Percentiles rank a stretch among this genome's conserved stretches.
Evolutionary conservation across 345 rosid genomes (phyloP).

Genomic region (Brassica napus): DNA sequence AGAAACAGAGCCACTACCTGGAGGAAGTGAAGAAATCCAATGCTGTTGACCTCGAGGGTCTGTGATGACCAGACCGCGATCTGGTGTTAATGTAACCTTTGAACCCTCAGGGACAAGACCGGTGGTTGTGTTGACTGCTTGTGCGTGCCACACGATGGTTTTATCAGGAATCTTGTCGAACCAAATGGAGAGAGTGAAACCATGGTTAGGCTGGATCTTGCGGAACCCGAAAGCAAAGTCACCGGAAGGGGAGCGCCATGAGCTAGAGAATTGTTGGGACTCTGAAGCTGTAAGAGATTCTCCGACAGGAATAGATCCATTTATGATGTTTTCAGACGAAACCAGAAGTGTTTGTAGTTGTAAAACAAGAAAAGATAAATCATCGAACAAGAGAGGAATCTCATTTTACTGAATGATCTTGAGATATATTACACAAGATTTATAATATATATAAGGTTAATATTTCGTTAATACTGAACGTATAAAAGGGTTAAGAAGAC

Average conservation of each 20-base stretch:
- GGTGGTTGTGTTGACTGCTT: neutral
- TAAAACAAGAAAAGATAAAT: too few relatives aligned
- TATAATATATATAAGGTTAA: neutral
- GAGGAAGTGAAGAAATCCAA: neutral
- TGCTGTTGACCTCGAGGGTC: neutral
- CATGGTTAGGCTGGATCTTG: neutral
- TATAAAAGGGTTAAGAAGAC: neutral
- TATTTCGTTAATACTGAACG: neutral
- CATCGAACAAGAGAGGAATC: too few relatives aligned
- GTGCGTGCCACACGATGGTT: constrained; percentile 1
- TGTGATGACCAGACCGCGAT: neutral
- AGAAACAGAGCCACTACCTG: neutral
- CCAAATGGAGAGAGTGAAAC: neutral
- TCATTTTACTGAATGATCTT: neutral
- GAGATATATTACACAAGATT: neutral
- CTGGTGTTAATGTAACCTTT: neutral
- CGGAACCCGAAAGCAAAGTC: neutral
- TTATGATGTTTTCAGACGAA: neutral
- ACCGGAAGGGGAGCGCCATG: neutral
- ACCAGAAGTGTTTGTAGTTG: too few relatives aligned
- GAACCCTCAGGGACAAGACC: neutral
- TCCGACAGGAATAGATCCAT: neutral
- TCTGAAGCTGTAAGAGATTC: neutral
- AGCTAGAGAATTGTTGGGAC: neutral
- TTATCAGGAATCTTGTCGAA: neutral